These are phyloP conservation scores for Penicillium sp. DNA, from an alignment of 2,329 filamentous ascomycete species.

Conservation along the genomic window DNA sequence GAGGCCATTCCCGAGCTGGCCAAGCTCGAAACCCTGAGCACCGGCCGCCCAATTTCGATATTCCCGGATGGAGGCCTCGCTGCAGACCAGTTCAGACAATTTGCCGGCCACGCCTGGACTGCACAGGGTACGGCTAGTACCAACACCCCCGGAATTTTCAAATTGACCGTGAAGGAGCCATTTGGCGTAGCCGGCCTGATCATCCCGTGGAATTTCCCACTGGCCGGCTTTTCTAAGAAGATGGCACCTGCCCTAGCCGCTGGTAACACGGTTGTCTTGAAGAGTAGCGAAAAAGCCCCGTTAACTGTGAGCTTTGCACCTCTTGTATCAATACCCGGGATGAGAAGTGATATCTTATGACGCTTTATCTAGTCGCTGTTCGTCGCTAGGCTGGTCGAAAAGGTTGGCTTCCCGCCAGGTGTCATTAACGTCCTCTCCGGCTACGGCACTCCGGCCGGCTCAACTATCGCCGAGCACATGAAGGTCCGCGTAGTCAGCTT, in stretches of 20 bases:
- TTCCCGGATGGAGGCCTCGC: conserved; percentile 26
- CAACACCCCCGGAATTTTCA: conserved; percentile 28
- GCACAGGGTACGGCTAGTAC: conserved; percentile 32
- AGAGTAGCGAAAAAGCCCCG: conserved; percentile 63
- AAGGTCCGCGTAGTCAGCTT: conserved; percentile 56
- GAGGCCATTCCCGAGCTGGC: conserved; percentile 32
- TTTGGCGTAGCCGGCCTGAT: conserved; percentile 51
- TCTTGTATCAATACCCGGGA: background rate
- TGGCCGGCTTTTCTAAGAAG: conserved; percentile 52
- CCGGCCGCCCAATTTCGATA: conserved; percentile 33
- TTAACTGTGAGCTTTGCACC: conserved; percentile 41
- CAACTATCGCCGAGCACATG: too few species aligned
- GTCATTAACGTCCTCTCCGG: too few species aligned
- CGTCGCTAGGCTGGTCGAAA: conserved; percentile 37
- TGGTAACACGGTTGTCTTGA: conserved; percentile 61
- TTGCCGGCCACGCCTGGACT: conserved; percentile 29
- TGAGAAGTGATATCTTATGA: background rate
- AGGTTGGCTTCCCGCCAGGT: conserved; percentile 44
- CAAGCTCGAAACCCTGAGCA: conserved; percentile 37
- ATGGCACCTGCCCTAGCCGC: conserved; percentile 60
- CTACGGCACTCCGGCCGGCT: conserved; percentile 25
- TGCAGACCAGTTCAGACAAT: conserved; percentile 28
- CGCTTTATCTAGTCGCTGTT: too few species aligned
- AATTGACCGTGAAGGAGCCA: conserved; percentile 46
- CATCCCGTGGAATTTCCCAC: conserved; percentile 32